Conservation (phyloP, 305 asterid species). For the Fraxinus latifolia region DNA sequence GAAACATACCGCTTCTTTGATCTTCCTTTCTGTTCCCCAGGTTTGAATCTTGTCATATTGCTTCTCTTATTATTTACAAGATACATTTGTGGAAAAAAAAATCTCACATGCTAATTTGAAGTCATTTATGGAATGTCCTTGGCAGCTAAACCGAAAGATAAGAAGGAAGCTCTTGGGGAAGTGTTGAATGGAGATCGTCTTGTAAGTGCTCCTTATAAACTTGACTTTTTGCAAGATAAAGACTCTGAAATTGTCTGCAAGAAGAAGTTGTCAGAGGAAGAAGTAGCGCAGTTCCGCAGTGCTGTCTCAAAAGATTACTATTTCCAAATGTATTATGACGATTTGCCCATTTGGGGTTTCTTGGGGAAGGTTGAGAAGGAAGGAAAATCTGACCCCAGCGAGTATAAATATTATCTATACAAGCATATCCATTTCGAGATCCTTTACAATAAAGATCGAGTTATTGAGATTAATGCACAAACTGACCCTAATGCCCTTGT, state of each 20-base stretch:
- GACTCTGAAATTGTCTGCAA: slow-evolving; percentile 69
- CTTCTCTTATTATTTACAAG: slow-evolving; percentile 1
- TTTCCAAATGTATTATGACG: slow-evolving; percentile 91
- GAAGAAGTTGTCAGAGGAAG: slow-evolving; percentile 49
- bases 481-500: slow-evolving; percentile 72
- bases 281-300: slow-evolving; percentile 56
- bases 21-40: slow-evolving; percentile 79
- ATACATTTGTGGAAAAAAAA: not conserved
- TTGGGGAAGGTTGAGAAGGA: slow-evolving; percentile 79
- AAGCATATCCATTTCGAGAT: slow-evolving; percentile 77
- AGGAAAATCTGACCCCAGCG: slow-evolving; percentile 67
- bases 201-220: slow-evolving; percentile 81
- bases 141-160: not conserved
- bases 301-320: slow-evolving; percentile 79
- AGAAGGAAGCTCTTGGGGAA: slow-evolving; percentile 82
- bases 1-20: slow-evolving; percentile 77
- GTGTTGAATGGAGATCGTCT: slow-evolving; percentile 85
- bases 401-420: slow-evolving; percentile 66
- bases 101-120: not conserved
- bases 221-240: slow-evolving; percentile 63
- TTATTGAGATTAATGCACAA: slow-evolving; percentile 73
- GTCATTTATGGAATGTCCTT: not conserved
- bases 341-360: slow-evolving; percentile 85
- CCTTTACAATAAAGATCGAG: slow-evolving; percentile 63
- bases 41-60: slow-evolving; percentile 23